phyloP scores from a whole-genome alignment of 495 filamentous ascomycete species.

The Talaromyces proteolyticus region DNA sequence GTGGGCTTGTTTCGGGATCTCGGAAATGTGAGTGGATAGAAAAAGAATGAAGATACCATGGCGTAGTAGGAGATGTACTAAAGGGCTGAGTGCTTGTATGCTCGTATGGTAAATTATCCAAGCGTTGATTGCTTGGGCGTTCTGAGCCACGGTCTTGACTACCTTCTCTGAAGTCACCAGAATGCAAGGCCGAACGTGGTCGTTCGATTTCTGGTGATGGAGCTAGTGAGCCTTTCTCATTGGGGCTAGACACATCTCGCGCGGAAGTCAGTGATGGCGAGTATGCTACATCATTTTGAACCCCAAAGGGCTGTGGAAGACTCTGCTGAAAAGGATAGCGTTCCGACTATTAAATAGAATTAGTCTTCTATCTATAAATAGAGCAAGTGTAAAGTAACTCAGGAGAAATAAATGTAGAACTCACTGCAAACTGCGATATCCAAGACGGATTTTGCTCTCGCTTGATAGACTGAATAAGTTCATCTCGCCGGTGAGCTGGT shows the following conservation, averaged over 20 bases:
- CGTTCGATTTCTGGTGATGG: slow-evolving; percentile 62
- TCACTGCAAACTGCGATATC: slow-evolving; percentile 60
- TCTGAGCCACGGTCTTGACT: slow-evolving; percentile 12
- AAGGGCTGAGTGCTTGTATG: slow-evolving; percentile 8
- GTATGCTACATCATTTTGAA: background rate
- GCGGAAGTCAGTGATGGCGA: background rate
- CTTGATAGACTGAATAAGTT: slow-evolving; percentile 84
- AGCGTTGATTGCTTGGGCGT: slow-evolving; percentile 11
- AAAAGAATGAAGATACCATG: slow-evolving; percentile 37
- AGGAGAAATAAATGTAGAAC: slow-evolving; percentile 11
- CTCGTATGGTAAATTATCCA: slow-evolving; percentile 4
- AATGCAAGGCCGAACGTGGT: slow-evolving; percentile 81
- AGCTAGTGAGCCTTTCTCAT: slow-evolving; percentile 20
- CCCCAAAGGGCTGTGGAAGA: background rate
- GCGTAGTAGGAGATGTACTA: slow-evolving; percentile 40
- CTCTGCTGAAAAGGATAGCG: background rate
- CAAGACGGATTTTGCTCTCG: slow-evolving; percentile 71
- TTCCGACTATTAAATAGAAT: slow-evolving; percentile 5
- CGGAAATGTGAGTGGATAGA: slow-evolving; percentile 14
- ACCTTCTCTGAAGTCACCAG: slow-evolving; percentile 77
- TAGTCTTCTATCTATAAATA: slow-evolving; percentile 5
- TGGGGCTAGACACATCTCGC: background rate
- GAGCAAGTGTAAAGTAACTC: too few relatives aligned
- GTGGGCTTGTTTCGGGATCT: slow-evolving; percentile 9
- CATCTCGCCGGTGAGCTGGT: slow-evolving; percentile 52